Evolutionary conservation across 2,329 filamentous ascomycete species (phyloP).

Genomic region (Ciborinia camelliae): DNA sequence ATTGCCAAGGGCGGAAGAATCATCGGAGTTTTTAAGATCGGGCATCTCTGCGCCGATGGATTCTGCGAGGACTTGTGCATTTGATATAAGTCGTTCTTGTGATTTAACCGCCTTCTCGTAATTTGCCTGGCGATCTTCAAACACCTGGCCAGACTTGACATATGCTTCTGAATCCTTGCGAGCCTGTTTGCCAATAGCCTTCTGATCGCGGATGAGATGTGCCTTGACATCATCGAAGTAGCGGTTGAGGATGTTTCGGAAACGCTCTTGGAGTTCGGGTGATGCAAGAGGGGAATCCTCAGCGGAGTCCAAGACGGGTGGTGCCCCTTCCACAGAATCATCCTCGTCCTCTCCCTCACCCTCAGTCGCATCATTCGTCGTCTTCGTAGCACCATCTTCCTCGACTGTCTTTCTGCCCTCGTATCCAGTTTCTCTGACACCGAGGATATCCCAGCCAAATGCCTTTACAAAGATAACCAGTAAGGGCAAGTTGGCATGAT

Average conservation of each 20-base stretch:
- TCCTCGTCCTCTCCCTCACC: slow-evolving; percentile 42
- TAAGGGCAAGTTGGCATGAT: slow-evolving; percentile 85
- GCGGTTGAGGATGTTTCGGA: slow-evolving; percentile 76
- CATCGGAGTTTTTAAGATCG: slow-evolving; percentile 79
- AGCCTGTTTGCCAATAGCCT: slow-evolving; percentile 79
- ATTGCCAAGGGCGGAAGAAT: slow-evolving; percentile 60
- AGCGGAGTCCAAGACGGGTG: slow-evolving; percentile 42
- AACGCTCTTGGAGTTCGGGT: slow-evolving; percentile 76
- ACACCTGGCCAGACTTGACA: slow-evolving; percentile 96
- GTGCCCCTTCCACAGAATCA: slow-evolving; percentile 46
- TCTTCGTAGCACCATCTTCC: slow-evolving; percentile 68
- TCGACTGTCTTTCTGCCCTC: slow-evolving; percentile 83
- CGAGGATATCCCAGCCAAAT: slow-evolving; percentile 93
- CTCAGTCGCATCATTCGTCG: slow-evolving; percentile 43
- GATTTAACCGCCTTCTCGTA: slow-evolving; percentile 92
- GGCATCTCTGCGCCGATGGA: slow-evolving; percentile 90
- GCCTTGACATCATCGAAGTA: slow-evolving; percentile 93
- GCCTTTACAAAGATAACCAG: slow-evolving; percentile 95
- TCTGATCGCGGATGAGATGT: slow-evolving; percentile 88
- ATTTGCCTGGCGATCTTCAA: slow-evolving; percentile 93
- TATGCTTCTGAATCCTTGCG: slow-evolving; percentile 97
- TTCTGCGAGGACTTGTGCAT: slow-evolving; percentile 88
- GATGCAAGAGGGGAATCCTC: slow-evolving; percentile 73
- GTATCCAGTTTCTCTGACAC: slow-evolving; percentile 65
- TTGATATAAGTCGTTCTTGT: slow-evolving; percentile 84